phyloP scores from a whole-genome alignment of 495 filamentous ascomycete species.

The Neurospora tetrasperma region DNA sequence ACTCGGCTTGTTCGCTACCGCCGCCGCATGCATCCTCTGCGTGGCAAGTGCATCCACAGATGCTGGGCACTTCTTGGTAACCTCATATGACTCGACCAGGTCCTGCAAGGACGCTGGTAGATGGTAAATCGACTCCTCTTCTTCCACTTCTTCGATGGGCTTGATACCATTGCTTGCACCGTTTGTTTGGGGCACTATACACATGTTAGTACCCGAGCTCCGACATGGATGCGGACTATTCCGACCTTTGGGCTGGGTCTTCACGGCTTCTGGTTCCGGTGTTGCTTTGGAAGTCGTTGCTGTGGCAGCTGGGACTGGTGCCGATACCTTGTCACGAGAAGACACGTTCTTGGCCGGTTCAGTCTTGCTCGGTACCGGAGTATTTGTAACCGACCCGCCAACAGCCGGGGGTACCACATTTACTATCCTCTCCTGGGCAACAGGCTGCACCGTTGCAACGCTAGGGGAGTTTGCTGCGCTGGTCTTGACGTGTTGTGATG shows the following conservation, averaged over 20 bases:
- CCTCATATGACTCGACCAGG: slow-evolving; percentile 80
- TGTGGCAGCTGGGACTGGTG: slow-evolving; percentile 15
- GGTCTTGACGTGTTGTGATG: slow-evolving; percentile 26
- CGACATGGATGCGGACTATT: not conserved
- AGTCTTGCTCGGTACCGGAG: slow-evolving; percentile 10
- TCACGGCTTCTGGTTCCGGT: slow-evolving; percentile 5
- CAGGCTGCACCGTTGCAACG: slow-evolving; percentile 30
- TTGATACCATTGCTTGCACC: slow-evolving; percentile 43
- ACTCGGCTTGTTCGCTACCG: slow-evolving; percentile 61
- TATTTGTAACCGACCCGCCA: slow-evolving; percentile 10
- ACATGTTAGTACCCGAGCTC: slow-evolving; percentile 14
- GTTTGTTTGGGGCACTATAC: slow-evolving; percentile 39
- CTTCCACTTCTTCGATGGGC: slow-evolving; percentile 36
- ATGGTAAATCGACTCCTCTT: slow-evolving; percentile 85
- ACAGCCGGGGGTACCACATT: slow-evolving; percentile 13
- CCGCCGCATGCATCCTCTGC: slow-evolving; percentile 60
- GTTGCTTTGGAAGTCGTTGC: slow-evolving; percentile 30
- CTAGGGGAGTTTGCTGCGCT: slow-evolving; percentile 37
- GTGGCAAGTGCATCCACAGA: slow-evolving; percentile 50
- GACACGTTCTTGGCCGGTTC: slow-evolving; percentile 11
- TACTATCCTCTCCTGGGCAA: slow-evolving; percentile 26
- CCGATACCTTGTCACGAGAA: slow-evolving; percentile 31
- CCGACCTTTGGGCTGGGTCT: slow-evolving; percentile 10
- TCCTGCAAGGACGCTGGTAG: slow-evolving; percentile 86
- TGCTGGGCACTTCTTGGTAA: slow-evolving; percentile 57